A percentile compares a stretch with the other conserved stretches of the same genome.
phyloP scores from a whole-genome alignment of 2,329 filamentous ascomycete species.

The Aspergillus tamarii region DNA sequence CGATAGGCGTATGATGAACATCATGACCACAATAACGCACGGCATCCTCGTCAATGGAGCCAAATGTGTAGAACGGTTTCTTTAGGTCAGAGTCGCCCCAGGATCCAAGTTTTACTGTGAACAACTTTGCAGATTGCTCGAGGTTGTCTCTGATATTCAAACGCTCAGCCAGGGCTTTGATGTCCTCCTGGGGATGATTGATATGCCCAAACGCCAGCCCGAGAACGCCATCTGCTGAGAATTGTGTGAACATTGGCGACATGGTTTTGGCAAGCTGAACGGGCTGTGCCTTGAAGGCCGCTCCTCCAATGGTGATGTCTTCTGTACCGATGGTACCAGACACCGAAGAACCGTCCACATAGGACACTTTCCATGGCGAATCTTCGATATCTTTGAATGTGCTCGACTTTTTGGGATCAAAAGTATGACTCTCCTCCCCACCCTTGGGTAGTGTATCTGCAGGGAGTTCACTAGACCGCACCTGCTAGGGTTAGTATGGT shows the following conservation, averaged over 20 bases:
- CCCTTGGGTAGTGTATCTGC: neutral
- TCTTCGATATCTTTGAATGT: constrained; percentile 57
- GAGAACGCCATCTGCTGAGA: constrained; percentile 65
- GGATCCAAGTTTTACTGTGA: constrained; percentile 66
- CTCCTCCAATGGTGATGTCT: constrained; percentile 62
- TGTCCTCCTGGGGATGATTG: constrained; percentile 63
- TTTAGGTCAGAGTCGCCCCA: constrained; percentile 54
- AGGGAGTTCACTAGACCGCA: constrained; percentile 10
- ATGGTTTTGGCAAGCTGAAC: constrained; percentile 66
- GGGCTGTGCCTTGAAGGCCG: constrained; percentile 63
- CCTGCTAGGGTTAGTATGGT: constrained; percentile 11
- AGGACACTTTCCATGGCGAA: constrained; percentile 66
- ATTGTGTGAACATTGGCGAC: constrained; percentile 60
- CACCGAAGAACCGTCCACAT: constrained; percentile 70
- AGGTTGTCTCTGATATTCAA: constrained; percentile 65
- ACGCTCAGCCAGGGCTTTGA: constrained; percentile 68
- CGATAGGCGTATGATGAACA: constrained; percentile 63
- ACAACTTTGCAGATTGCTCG: constrained; percentile 58
- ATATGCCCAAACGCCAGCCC: constrained; percentile 68
- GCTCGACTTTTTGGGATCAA: constrained; percentile 63
- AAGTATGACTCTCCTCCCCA: constrained; percentile 55
- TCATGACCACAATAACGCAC: constrained; percentile 58
- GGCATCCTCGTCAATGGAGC: constrained; percentile 68
- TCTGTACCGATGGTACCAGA: constrained; percentile 69
- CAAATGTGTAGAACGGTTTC: constrained; percentile 72